phyloP scores from a whole-genome alignment of 2,329 filamentous ascomycete genomes.

The Leptographium radiaticola region DNA sequence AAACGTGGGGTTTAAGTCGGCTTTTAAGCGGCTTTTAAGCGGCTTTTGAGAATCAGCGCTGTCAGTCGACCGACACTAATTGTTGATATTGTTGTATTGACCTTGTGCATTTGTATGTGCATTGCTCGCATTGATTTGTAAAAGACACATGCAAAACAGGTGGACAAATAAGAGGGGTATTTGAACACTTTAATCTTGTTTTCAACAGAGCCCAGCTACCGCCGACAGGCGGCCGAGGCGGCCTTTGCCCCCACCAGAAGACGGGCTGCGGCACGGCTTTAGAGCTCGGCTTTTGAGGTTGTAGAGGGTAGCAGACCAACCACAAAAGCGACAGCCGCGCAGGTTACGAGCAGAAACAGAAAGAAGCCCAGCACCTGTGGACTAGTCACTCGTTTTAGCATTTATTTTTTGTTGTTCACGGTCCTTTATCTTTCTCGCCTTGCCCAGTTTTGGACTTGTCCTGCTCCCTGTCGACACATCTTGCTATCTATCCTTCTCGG shows the following conservation, averaged over 20 bases:
- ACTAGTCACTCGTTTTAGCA: too few species aligned
- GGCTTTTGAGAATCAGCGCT: too few species aligned
- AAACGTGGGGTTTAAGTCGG: neutral
- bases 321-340: neutral
- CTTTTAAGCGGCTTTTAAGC: neutral
- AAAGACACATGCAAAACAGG: neutral
- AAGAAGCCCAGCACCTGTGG: neutral
- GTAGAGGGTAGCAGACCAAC: neutral
- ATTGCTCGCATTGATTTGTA: too few species aligned
- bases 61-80: too few species aligned
- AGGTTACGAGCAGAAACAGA: neutral
- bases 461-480: too few species aligned
- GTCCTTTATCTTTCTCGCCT: neutral
- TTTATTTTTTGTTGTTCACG: too few species aligned
- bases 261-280: too few species aligned
- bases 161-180: neutral
- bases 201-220: too few species aligned
- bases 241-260: neutral
- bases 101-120: too few species aligned
- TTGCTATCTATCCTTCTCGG: neutral
- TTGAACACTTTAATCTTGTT: neutral
- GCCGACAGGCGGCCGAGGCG: too few species aligned
- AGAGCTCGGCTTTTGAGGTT: neutral
- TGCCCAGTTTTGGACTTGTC: neutral
- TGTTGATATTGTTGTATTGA: too few species aligned